A percentile compares a stretch with the other conserved stretches of the same genome.
Evolutionary conservation across 2,329 filamentous ascomycete genomes (phyloP).

Genomic region (Penicillium sp.): DNA sequence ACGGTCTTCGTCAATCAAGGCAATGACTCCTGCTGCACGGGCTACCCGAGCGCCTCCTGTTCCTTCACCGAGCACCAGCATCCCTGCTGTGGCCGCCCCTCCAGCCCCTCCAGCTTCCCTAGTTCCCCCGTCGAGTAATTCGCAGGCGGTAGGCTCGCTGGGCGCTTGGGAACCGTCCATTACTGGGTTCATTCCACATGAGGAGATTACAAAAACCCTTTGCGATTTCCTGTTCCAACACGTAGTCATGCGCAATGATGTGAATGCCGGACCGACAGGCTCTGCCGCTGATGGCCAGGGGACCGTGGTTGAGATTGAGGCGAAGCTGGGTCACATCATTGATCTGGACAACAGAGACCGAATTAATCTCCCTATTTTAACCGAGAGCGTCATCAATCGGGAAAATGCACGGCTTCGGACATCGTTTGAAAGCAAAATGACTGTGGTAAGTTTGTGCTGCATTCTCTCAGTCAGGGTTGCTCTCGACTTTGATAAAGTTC

Average conservation of each 20-base stretch:
- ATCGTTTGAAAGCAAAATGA: constrained; percentile 86
- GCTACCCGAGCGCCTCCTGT: constrained; percentile 18
- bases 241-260: constrained; percentile 66
- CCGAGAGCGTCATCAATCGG: constrained; percentile 68
- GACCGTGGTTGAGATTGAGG: constrained; percentile 87
- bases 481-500: constrained; percentile 12
- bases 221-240: constrained; percentile 76
- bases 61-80: constrained; percentile 30
- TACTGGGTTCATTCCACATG: constrained; percentile 66
- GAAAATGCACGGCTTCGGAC: constrained; percentile 54
- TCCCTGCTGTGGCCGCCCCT: constrained; percentile 21
- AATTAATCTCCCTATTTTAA: constrained; percentile 64
- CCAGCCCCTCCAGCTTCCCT: constrained; percentile 12
- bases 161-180: constrained; percentile 59
- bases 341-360: constrained; percentile 69
- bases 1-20: constrained; percentile 17
- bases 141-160: constrained; percentile 28
- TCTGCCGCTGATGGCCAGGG: constrained; percentile 61
- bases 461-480: not conserved
- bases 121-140: constrained; percentile 2
- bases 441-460: constrained; percentile 60
- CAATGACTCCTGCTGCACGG: constrained; percentile 16
- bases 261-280: constrained; percentile 53
- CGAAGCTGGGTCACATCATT: constrained; percentile 81
- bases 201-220: constrained; percentile 72